Conservation (phyloP, 371 early-diverging fungal species). For the Batkoa obscura region DNA sequence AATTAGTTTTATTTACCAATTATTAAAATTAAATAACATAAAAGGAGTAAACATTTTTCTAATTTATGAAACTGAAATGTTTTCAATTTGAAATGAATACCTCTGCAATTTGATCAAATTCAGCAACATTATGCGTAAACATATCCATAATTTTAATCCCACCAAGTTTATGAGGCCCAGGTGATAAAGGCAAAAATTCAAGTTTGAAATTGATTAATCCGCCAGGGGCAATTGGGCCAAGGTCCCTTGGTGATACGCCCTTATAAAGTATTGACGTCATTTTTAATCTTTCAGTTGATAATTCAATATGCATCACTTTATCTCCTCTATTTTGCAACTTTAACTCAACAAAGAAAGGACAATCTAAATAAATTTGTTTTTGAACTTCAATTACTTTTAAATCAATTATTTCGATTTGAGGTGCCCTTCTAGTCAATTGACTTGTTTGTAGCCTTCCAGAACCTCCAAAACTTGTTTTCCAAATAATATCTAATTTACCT, state of each 20-base stretch:
- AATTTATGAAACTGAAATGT: too few species aligned
- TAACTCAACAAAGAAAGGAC: slow-evolving; percentile 25
- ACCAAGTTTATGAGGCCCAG: slow-evolving; percentile 70
- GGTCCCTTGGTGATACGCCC: slow-evolving; percentile 36
- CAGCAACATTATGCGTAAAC: too few species aligned
- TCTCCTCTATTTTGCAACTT: slow-evolving; percentile 9
- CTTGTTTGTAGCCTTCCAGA: slow-evolving; percentile 85
- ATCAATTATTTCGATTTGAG: slow-evolving; percentile 52
- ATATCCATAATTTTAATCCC: slow-evolving; percentile 14
- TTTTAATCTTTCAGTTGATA: slow-evolving; percentile 50
- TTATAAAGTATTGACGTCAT: slow-evolving; percentile 66
- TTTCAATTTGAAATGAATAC: too few species aligned
- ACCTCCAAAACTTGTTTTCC: slow-evolving; percentile 76
- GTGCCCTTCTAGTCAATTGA: slow-evolving; percentile 67
- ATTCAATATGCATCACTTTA: slow-evolving; percentile 25
- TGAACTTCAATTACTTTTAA: slow-evolving; percentile 35
- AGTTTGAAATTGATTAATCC: slow-evolving; percentile 39
- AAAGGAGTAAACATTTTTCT: too few species aligned
- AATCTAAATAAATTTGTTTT: slow-evolving; percentile 25
- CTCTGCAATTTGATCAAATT: too few species aligned
- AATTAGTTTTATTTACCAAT: too few species aligned
- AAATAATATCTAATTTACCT: slow-evolving; percentile 85
- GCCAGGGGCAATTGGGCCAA: slow-evolving; percentile 44
- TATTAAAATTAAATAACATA: too few species aligned
- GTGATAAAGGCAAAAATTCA: slow-evolving; percentile 61